These are phyloP conservation scores for Penicillium silybi DNA, from an alignment of 495 filamentous ascomycete species.

Conservation along the genomic window DNA sequence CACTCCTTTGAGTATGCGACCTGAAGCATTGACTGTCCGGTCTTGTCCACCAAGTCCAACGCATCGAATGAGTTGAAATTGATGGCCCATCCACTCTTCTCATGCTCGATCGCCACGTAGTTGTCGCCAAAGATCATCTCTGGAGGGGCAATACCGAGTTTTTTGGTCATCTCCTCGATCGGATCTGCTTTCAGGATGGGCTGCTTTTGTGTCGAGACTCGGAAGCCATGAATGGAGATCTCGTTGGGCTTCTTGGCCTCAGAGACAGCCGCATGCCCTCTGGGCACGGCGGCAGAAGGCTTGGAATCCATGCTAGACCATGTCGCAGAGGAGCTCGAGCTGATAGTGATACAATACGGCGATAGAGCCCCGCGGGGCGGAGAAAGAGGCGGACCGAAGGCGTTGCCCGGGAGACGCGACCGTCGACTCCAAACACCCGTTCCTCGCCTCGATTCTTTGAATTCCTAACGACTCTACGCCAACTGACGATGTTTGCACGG, in stretches of 20 bases:
- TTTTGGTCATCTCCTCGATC: constrained; percentile 78
- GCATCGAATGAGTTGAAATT: constrained; percentile 82
- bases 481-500: constrained; percentile 8
- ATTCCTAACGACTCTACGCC: constrained; percentile 8
- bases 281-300: neutral
- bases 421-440: constrained; percentile 29
- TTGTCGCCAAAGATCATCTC: constrained; percentile 99
- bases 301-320: constrained; percentile 17
- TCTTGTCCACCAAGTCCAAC: constrained; percentile 89
- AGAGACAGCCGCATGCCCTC: constrained; percentile 22
- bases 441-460: constrained; percentile 6
- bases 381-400: constrained; percentile 37
- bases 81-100: constrained; percentile 65
- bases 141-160: constrained; percentile 78
- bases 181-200: constrained; percentile 88
- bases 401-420: constrained; percentile 39
- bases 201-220: constrained; percentile 73
- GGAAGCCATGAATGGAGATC: constrained; percentile 57
- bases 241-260: constrained; percentile 29
- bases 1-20: constrained; percentile 90
- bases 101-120: constrained; percentile 66
- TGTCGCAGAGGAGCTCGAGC: constrained; percentile 11
- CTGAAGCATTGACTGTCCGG: constrained; percentile 80
- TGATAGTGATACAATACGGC: constrained; percentile 26
- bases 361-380: constrained; percentile 33